These are phyloP conservation scores for Dendrobium chrysotoxum DNA, from an alignment of 106 monocot species.

Conservation along the genomic window DNA sequence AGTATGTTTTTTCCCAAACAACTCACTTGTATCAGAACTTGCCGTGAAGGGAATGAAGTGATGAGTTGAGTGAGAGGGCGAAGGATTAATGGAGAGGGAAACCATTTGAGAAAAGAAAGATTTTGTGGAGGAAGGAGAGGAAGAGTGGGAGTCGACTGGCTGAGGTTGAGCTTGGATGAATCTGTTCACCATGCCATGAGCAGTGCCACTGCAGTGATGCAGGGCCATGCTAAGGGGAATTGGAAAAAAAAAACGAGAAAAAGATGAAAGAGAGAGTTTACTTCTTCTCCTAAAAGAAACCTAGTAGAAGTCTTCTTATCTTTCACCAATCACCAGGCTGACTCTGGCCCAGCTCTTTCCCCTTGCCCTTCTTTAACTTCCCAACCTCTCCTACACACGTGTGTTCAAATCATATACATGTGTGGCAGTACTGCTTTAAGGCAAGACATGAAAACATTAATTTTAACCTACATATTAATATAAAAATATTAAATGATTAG, in stretches of 20 bases:
- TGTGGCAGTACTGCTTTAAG: background rate
- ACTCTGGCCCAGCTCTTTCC: constrained; percentile 1
- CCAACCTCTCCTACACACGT: background rate
- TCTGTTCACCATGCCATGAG: background rate
- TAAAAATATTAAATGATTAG: no score
- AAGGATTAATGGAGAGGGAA: constrained; percentile 5
- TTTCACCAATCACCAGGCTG: constrained; percentile 4
- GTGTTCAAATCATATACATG: background rate
- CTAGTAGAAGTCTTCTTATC: constrained; percentile 1
- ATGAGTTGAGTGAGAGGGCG: constrained; percentile 1
- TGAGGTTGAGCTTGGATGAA: background rate
- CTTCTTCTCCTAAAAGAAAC: background rate
- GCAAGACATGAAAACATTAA: no score
- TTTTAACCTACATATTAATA: no score
- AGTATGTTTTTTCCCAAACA: background rate
- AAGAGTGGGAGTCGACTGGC: no score
- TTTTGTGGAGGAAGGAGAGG: background rate
- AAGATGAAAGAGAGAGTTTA: background rate
- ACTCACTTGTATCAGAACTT: background rate
- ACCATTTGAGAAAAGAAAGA: constrained; percentile 5
- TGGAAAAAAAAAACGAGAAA: background rate
- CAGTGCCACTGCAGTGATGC: background rate
- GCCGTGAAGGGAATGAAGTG: background rate
- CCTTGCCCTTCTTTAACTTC: background rate
- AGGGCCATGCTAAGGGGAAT: background rate